Evolutionary conservation across 1,284 basidiomycete genomes (phyloP).

Genomic region (Takashimella koratensis): DNA sequence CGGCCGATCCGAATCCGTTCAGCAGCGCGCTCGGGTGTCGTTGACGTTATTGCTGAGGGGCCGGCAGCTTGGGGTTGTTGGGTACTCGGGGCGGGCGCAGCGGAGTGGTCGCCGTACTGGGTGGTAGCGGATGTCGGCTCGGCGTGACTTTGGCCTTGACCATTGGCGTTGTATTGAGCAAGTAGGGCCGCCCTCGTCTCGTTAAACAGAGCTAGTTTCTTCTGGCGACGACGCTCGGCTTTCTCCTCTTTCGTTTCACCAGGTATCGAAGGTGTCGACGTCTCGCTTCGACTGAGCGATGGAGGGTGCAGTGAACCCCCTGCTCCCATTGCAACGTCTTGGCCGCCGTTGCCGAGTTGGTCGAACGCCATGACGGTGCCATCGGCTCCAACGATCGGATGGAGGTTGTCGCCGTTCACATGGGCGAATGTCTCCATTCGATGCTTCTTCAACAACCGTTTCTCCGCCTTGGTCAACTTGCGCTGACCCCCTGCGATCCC

Average conservation of each 20-base stretch:
- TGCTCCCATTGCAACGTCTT: too few species aligned
- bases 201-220: neutral
- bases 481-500: neutral
- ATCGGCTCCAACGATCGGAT: too few species aligned
- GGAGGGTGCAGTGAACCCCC: too few species aligned
- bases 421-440: neutral
- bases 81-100: neutral
- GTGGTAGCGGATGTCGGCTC: neutral
- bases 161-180: neutral
- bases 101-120: too few species aligned
- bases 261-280: neutral
- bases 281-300: neutral
- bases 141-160: neutral
- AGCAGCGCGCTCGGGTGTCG: neutral
- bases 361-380: neutral
- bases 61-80: neutral
- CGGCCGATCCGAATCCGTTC: conserved; percentile 7
- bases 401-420: neutral
- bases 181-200: neutral
- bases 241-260: neutral
- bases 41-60: neutral
- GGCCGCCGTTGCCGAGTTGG: neutral
- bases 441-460: neutral
- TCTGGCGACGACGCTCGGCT: neutral
- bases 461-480: conserved; percentile 4